Base-by-base conservation (phyloP, 2,329 filamentous ascomycete genomes). In the Daldinia sp. region DNA sequence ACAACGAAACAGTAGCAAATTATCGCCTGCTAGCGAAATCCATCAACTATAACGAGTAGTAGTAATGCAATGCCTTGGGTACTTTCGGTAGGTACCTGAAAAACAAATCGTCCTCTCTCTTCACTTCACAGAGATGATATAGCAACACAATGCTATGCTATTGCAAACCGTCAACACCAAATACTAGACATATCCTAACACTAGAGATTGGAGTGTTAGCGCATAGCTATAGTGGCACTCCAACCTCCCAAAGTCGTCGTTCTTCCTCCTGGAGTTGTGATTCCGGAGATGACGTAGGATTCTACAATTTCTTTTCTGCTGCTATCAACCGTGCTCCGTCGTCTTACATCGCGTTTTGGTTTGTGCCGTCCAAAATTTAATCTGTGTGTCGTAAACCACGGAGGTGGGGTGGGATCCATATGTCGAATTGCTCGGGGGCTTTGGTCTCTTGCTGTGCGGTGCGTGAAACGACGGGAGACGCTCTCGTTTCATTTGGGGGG, bases 381-480 rank as follows among this genome's bases (percentile, higher is more conserved):
- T 30, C 13, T 30, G 9, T 2, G 4, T 19, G 25, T 5, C 9
- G 6, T 30, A 30, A 15, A 10, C 45, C 27, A 39, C 53, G 53
- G n/a, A 48, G 53, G 35, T 56, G 53, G 2, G 53, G 53, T 3
- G 53, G 41, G 13, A 56, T 6, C 21, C 17, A 37, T n/a, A 4
- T 2, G 5, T 23, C 15, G 8, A 23, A 5, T 21, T 21, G 13
- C 7, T 9, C 6, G 6, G 21, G 11, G 2, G 17, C 15, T 4
- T 43, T 17, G 4, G 7, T 25, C 10, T 49, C 23, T 10, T 17
- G 27, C 8, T 57, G 15, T 15, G n/a, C 8, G 15, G 8, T 29
- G 13, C 8, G 55, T n/a, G 19, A 37, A 21, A 35, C 21, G 19
- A 21, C 25, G 3, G 17, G 4, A 7, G 29, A 27, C 19, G 35